Percentiles rank a stretch among this genome's conserved stretches.
phyloP scores from a whole-genome alignment of 257 asterid genomes.

The Salvia hispanica region DNA sequence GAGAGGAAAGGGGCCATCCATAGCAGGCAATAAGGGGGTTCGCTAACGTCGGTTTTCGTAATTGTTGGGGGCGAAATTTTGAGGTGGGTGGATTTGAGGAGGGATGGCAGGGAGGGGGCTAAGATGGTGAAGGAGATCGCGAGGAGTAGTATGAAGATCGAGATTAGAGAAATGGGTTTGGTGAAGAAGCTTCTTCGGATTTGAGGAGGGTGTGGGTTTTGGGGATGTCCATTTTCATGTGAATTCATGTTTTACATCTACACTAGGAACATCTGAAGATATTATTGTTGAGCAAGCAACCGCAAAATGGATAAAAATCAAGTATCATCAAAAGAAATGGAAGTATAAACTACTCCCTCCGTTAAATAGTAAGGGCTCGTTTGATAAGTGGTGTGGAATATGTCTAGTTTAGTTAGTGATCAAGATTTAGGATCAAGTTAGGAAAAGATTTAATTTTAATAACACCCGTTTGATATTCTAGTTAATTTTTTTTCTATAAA shows the following conservation, averaged over 20 bases:
- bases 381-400: too few relatives aligned
- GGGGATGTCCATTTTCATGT: conserved; percentile 41
- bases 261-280: too few relatives aligned
- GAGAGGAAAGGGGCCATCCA: conserved; percentile 99
- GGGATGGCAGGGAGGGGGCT: conserved; percentile 27
- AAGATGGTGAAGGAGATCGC: conserved; percentile 49
- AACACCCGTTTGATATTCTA: too few relatives aligned
- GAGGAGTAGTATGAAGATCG: conserved; percentile 44
- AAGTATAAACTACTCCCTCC: too few relatives aligned
- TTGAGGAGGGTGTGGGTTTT: conserved; percentile 30
- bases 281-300: too few relatives aligned
- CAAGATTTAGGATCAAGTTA: too few relatives aligned
- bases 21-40: conserved; percentile 57
- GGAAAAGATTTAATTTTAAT: too few relatives aligned
- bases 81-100: conserved; percentile 36
- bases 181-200: conserved; percentile 11
- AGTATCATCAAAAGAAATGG: too few relatives aligned
- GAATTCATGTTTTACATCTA: conserved; percentile 38
- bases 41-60: conserved; percentile 17
- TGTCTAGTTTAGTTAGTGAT: too few relatives aligned
- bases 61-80: conserved; percentile 14
- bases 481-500: too few relatives aligned
- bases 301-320: too few relatives aligned
- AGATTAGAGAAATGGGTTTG: conserved; percentile 47
- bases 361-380: too few relatives aligned